A percentile compares a stretch with the other conserved stretches of the same genome.
Evolutionary conservation across 2,329 filamentous ascomycete genomes (phyloP).

Genomic region (Neofusicoccum parvum): DNA sequence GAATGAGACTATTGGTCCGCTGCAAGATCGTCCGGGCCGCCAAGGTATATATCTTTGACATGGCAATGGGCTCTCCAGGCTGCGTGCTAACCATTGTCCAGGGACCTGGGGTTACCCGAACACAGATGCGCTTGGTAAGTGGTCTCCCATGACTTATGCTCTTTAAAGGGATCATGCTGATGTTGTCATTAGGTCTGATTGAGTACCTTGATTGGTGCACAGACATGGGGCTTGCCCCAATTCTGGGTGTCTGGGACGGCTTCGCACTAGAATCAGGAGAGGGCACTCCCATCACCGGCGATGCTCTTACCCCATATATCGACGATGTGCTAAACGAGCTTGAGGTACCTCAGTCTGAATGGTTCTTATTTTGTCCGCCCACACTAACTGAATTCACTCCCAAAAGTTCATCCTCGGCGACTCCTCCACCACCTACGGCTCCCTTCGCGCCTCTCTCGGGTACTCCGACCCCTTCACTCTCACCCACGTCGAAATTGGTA

Average conservation of each 20-base stretch:
- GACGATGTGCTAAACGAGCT: constrained; percentile 64
- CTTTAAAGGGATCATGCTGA: neutral
- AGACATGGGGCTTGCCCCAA: constrained; percentile 59
- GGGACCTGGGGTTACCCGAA: constrained; percentile 62
- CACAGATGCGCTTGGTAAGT: constrained; percentile 58
- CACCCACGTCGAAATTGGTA: constrained; percentile 66
- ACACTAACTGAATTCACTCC: no score
- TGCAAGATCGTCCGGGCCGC: constrained; percentile 57
- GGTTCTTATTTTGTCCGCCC: no score
- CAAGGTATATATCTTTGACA: constrained; percentile 29
- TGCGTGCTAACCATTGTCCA: no score
- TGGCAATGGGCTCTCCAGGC: no score
- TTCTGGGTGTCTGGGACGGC: constrained; percentile 62
- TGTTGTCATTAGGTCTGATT: constrained; percentile 45
- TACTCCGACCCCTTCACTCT: constrained; percentile 64
- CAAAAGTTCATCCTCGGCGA: constrained; percentile 57
- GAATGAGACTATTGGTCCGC: constrained; percentile 57
- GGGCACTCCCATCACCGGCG: constrained; percentile 49
- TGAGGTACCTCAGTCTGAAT: constrained; percentile 37
- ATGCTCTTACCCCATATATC: constrained; percentile 58
- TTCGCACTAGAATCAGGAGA: constrained; percentile 49
- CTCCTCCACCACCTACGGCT: constrained; percentile 57
- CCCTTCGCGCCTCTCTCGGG: constrained; percentile 60
- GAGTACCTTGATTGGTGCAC: constrained; percentile 65
- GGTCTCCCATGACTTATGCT: neutral